phyloP scores from a whole-genome alignment of 495 filamentous ascomycete genomes.

The Aspergillus heteromorphus region DNA sequence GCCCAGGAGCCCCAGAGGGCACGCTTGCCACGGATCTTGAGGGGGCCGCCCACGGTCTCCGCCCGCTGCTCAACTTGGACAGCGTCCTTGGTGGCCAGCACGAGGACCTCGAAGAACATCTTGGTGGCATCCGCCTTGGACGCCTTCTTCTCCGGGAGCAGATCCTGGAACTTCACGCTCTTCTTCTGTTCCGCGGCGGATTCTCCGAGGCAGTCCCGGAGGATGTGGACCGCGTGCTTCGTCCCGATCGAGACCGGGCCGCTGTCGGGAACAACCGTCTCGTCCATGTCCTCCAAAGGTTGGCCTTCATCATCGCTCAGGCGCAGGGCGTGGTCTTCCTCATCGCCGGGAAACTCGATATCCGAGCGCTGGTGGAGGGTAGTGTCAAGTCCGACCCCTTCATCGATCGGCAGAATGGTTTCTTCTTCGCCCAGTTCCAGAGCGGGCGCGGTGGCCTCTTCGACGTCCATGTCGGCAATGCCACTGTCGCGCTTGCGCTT shows the following conservation, averaged over 20 bases:
- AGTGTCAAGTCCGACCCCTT: slow-evolving; percentile 49
- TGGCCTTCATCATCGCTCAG: slow-evolving; percentile 51
- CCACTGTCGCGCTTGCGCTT: slow-evolving; percentile 94
- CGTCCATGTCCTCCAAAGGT: slow-evolving; percentile 60
- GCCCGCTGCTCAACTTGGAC: slow-evolving; percentile 93
- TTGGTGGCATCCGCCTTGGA: slow-evolving; percentile 87
- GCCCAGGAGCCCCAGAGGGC: slow-evolving; percentile 96
- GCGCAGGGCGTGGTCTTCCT: slow-evolving; percentile 38
- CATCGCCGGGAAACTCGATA: slow-evolving; percentile 62
- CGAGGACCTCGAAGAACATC: slow-evolving; percentile 97
- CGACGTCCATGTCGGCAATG: slow-evolving; percentile 70
- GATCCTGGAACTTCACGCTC: slow-evolving; percentile 81
- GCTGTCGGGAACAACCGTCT: slow-evolving; percentile 75
- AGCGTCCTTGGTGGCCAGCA: slow-evolving; percentile 95
- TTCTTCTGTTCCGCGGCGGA: slow-evolving; percentile 60
- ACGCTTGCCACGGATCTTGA: slow-evolving; percentile 79
- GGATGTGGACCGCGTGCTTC: slow-evolving; percentile 90
- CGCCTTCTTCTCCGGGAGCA: slow-evolving; percentile 74
- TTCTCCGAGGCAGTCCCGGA: slow-evolving; percentile 80
- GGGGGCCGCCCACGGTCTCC: slow-evolving; percentile 63
- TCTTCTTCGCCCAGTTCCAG: slow-evolving; percentile 67
- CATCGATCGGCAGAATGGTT: slow-evolving; percentile 37
- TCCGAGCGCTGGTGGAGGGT: slow-evolving; percentile 42
- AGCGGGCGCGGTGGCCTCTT: slow-evolving; percentile 58
- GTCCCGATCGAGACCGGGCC: slow-evolving; percentile 84